These are phyloP conservation scores for Aspergillus phoenicis DNA, from an alignment of 2,329 filamentous ascomycete species.

Conservation along the genomic window DNA sequence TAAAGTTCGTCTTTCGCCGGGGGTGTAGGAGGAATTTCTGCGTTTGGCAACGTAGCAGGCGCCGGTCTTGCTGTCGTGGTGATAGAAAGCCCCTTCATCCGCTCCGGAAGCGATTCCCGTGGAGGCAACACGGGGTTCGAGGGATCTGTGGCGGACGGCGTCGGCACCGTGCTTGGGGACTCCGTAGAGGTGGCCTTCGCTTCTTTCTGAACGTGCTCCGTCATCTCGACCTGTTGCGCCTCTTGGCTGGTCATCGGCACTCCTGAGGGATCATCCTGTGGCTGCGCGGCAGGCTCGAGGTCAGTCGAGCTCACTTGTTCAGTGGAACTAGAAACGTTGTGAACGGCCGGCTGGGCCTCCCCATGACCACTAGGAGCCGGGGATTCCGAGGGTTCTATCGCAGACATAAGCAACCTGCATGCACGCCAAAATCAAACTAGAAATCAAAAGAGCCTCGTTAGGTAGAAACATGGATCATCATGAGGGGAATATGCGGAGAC, in stretches of 20 bases:
- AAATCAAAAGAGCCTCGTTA: conserved; percentile 17
- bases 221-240: conserved; percentile 19
- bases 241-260: conserved; percentile 14
- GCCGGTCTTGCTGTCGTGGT: conserved; percentile 30
- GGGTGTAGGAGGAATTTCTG: conserved; percentile 47
- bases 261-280: conserved; percentile 24
- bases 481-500: conserved; percentile 18
- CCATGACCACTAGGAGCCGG: conserved; percentile 27
- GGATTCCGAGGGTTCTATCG: conserved; percentile 30
- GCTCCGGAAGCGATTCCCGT: conserved; percentile 29
- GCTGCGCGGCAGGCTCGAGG: conserved; percentile 20
- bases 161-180: conserved; percentile 7
- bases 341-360: conserved; percentile 24
- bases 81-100: conserved; percentile 37
- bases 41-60: conserved; percentile 15
- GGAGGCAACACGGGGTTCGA: conserved; percentile 20
- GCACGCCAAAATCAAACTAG: conserved; percentile 21
- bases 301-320: conserved; percentile 26
- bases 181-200: conserved; percentile 5
- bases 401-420: conserved; percentile 51
- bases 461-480: conserved; percentile 30
- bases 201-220: conserved; percentile 11
- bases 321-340: conserved; percentile 24
- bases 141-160: conserved; percentile 14
- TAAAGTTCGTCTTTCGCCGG: conserved; percentile 57